A percentile compares a stretch with the other conserved stretches of the same genome.
These are phyloP conservation scores for Fraxinus quadrangulata DNA, from an alignment of 257 asterid genomes.

Conservation along the genomic window DNA sequence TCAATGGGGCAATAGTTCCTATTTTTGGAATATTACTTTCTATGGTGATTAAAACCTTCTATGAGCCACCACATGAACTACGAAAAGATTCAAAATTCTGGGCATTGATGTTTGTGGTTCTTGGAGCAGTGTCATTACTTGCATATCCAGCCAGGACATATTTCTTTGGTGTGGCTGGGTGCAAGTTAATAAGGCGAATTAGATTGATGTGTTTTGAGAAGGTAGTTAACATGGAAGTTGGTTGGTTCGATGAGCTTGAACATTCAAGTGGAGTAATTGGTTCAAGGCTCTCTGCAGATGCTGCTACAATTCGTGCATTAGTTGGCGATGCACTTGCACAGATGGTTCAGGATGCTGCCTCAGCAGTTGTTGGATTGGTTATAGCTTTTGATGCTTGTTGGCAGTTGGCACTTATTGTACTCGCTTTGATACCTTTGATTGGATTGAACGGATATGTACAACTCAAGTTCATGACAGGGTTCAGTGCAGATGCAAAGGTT, in stretches of 20 bases:
- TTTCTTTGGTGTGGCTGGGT: slow-evolving; percentile 81
- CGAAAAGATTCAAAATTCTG: slow-evolving; percentile 65
- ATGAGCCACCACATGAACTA: slow-evolving; percentile 54
- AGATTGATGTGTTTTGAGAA: slow-evolving; percentile 82
- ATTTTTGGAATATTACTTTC: slow-evolving; percentile 68
- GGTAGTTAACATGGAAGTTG: slow-evolving; percentile 81
- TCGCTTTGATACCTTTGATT: slow-evolving; percentile 65
- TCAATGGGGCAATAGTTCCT: slow-evolving; percentile 79
- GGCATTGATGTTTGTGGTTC: slow-evolving; percentile 73
- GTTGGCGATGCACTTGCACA: slow-evolving; percentile 92
- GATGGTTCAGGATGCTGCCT: slow-evolving; percentile 71
- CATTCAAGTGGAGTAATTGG: slow-evolving; percentile 90
- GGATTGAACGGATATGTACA: slow-evolving; percentile 66
- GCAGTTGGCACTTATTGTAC: slow-evolving; percentile 76
- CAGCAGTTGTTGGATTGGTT: slow-evolving; percentile 59
- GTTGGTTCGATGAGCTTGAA: slow-evolving; percentile 81
- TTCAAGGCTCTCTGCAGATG: slow-evolving; percentile 85
- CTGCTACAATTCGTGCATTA: slow-evolving; percentile 70
- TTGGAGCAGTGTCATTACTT: slow-evolving; percentile 61
- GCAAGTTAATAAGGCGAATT: slow-evolving; percentile 67
- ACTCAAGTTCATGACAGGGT: slow-evolving; percentile 68
- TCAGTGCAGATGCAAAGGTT: slow-evolving; percentile 84
- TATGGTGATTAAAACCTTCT: slow-evolving; percentile 58
- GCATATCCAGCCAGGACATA: slow-evolving; percentile 81
- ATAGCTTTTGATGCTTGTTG: slow-evolving; percentile 73